Percentiles rank a stretch among this genome's conserved stretches.
phyloP scores from a whole-genome alignment of 176 grass and related monocot genomes.

The Juncus effusus region DNA sequence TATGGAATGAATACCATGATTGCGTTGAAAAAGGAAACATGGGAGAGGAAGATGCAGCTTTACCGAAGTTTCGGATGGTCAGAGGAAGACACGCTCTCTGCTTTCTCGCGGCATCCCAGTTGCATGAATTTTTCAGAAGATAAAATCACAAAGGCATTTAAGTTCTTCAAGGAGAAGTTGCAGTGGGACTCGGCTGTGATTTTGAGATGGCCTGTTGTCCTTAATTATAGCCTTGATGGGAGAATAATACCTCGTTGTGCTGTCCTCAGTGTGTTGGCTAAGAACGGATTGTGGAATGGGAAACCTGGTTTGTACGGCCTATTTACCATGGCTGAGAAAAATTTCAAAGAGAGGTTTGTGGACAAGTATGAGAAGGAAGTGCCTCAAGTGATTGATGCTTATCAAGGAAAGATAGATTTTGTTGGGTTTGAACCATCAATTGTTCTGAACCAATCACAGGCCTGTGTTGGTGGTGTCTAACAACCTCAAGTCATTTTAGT shows the following conservation, averaged over 20 bases:
- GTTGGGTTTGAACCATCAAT: not conserved
- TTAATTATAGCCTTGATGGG: constrained; percentile 22
- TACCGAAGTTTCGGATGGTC: no score
- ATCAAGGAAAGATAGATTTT: constrained; percentile 5
- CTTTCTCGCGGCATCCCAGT: constrained; percentile 5
- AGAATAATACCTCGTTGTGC: constrained; percentile 29
- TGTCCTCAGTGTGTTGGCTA: constrained; percentile 4
- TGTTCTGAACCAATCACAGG: not conserved
- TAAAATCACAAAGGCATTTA: constrained; percentile 17
- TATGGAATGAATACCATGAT: not conserved
- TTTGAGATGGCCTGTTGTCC: constrained; percentile 3
- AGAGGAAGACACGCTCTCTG: no score
- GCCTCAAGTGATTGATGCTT: constrained; percentile 17
- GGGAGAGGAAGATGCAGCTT: no score
- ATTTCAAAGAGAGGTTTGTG: constrained; percentile 20
- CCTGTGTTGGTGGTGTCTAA: no score
- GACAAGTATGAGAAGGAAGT: constrained; percentile 10
- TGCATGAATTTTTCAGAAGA: constrained; percentile 16
- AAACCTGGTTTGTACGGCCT: not conserved
- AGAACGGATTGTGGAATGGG: constrained; percentile 7
- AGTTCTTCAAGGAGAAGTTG: constrained; percentile 24
- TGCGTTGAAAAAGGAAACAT: not conserved
- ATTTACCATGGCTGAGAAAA: not conserved
- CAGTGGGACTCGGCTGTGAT: constrained; percentile 14
- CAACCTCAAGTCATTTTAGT: no score